A percentile compares a stretch with the other conserved stretches of the same genome.
These are phyloP conservation scores for Aspergillus sclerotiicarbonarius DNA, from an alignment of 495 filamentous ascomycete genomes.

Conservation along the genomic window DNA sequence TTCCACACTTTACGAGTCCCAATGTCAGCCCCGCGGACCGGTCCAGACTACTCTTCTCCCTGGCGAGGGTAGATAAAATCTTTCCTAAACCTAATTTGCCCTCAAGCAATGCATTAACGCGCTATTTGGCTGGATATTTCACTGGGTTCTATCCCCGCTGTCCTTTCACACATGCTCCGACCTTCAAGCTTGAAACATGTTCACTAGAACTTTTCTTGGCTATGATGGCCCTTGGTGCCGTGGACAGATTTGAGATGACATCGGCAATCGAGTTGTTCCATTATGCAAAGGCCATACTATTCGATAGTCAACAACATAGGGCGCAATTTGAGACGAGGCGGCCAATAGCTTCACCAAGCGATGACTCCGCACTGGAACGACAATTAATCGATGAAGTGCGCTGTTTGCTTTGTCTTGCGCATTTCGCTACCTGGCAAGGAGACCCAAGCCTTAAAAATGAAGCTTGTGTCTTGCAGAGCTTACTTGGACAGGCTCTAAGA, in stretches of 20 bases:
- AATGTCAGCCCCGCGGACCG: conserved; percentile 2
- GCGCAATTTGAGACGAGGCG: not conserved
- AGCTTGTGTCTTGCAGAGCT: not conserved
- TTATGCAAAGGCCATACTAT: not conserved
- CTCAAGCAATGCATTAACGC: conserved; percentile 3
- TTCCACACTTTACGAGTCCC: conserved; percentile 4
- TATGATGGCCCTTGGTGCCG: conserved; percentile 10
- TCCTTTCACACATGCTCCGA: conserved; percentile 5
- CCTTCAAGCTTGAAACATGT: conserved; percentile 6
- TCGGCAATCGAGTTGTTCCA: conserved; percentile 2
- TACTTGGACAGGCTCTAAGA: conserved; percentile 8
- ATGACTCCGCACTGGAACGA: not conserved
- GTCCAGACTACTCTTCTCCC: conserved; percentile 1
- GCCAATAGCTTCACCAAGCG: not conserved
- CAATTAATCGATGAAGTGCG: conserved; percentile 9
- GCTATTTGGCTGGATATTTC: conserved; percentile 10
- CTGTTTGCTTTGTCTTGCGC: conserved; percentile 8
- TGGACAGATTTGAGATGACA: not conserved
- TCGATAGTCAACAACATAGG: conserved; percentile 9
- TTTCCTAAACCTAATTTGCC: not conserved
- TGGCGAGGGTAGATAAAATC: not conserved
- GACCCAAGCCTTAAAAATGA: conserved; percentile 4
- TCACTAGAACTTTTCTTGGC: conserved; percentile 9
- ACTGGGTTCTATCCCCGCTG: conserved; percentile 6
- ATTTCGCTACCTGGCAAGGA: conserved; percentile 7